Evolutionary conservation across 225 moss, liverwort and hornwort species (phyloP).

Genomic region (Polytrichum formosum): DNA sequence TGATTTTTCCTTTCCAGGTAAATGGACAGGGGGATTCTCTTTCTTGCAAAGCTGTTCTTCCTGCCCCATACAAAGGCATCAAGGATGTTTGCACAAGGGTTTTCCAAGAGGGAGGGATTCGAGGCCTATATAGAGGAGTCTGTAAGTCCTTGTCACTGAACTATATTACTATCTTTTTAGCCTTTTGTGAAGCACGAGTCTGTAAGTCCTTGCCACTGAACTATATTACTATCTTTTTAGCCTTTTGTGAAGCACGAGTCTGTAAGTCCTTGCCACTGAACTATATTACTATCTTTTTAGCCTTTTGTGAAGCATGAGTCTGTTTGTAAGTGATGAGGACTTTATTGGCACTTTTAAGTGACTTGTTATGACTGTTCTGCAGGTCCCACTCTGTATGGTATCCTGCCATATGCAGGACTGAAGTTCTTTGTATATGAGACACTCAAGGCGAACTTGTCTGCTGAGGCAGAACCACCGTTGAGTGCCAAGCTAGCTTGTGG

Average conservation of each 20-base stretch:
- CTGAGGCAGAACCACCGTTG: slow-evolving; percentile 61
- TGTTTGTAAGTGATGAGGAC: not conserved
- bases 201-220: not conserved
- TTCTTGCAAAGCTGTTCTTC: slow-evolving; percentile 30
- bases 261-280: not conserved
- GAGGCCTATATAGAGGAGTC: slow-evolving; percentile 90
- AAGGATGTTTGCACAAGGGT: slow-evolving; percentile 77
- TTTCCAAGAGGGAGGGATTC: slow-evolving; percentile 72
- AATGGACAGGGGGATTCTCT: slow-evolving; percentile 19
- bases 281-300: not conserved
- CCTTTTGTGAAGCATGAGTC: too few species aligned
- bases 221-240: not conserved
- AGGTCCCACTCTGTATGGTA: slow-evolving; percentile 92
- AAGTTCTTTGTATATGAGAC: slow-evolving; percentile 89
- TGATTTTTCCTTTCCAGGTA: slow-evolving; percentile 24
- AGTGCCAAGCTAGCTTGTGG: slow-evolving; percentile 70
- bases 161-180: not conserved
- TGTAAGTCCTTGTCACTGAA: slow-evolving; percentile 42
- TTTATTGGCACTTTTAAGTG: not conserved
- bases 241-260: too few species aligned
- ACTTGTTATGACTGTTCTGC: slow-evolving; percentile 15
- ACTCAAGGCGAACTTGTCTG: slow-evolving; percentile 60
- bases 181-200: too few species aligned
- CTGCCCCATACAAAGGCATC: slow-evolving; percentile 72
- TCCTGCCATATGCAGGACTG: slow-evolving; percentile 83